Evolutionary conservation across 2,329 filamentous ascomycete genomes (phyloP).

Genomic region (Neodidymelliopsis sp.): DNA sequence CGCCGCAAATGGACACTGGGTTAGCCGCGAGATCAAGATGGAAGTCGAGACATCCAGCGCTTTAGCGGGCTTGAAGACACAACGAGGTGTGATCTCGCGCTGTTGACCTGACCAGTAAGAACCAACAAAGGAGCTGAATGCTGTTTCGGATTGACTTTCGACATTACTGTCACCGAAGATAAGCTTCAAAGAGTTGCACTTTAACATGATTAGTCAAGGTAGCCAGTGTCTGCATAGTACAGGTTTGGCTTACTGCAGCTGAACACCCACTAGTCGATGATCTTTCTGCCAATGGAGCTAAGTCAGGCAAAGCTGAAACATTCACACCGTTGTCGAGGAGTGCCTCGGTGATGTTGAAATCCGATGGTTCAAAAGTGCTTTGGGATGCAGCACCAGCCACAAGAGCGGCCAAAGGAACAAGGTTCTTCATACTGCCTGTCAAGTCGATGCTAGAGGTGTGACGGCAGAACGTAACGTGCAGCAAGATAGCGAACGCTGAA

Average conservation of each 20-base stretch:
- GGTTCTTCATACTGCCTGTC: background rate
- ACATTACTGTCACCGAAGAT: constrained; percentile 27
- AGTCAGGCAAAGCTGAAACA: constrained; percentile 21
- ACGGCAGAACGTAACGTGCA: background rate
- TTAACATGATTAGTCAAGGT: constrained; percentile 2
- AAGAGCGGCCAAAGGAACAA: background rate
- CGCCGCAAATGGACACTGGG: constrained; percentile 50
- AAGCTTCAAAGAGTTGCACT: constrained; percentile 31
- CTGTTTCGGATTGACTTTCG: constrained; percentile 17
- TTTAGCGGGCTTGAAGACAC: constrained; percentile 26
- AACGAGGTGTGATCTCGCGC: constrained; percentile 18
- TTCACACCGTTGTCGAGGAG: constrained; percentile 30
- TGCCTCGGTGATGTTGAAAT: constrained; percentile 31
- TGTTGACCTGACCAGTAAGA: constrained; percentile 29
- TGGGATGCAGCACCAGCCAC: background rate
- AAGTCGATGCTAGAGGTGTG: background rate
- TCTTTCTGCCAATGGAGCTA: constrained; percentile 5
- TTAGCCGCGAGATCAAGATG: constrained; percentile 24
- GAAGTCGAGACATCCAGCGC: constrained; percentile 23
- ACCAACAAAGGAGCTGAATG: constrained; percentile 27
- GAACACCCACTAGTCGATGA: constrained; percentile 19
- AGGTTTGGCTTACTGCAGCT: constrained; percentile 25
- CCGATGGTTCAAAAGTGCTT: constrained; percentile 18
- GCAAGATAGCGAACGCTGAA: background rate
- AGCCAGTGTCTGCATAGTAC: too few relatives aligned